A percentile compares a stretch with the other conserved stretches of the same genome.
phyloP scores from a whole-genome alignment of 306 rosid genomes.

The Rosa persica region DNA sequence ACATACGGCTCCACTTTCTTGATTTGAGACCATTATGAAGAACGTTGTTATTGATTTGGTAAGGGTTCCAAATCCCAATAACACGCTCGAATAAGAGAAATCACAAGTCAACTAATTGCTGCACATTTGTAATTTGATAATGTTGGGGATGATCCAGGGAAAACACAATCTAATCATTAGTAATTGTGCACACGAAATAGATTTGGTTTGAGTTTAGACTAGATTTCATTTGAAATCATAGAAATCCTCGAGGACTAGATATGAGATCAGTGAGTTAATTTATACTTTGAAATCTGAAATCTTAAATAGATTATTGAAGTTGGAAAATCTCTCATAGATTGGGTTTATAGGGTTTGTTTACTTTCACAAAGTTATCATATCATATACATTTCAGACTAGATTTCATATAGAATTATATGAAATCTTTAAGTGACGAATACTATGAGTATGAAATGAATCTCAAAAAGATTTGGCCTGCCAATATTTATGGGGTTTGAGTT shows the following conservation, averaged over 20 bases:
- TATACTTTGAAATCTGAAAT: too few species aligned
- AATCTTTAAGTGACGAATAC: background rate
- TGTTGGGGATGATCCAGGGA: background rate
- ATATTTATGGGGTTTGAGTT: background rate
- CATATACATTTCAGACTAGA: constrained; percentile 1
- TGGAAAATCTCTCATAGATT: background rate
- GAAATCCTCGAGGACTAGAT: background rate
- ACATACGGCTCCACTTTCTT: background rate
- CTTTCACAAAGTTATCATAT: background rate
- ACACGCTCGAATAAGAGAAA: background rate
- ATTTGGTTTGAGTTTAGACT: constrained; percentile 8
- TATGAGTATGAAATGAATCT: background rate
- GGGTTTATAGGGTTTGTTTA: background rate
- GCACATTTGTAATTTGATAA: background rate
- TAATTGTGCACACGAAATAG: constrained; percentile 12
- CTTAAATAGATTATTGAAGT: background rate
- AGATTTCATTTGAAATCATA: constrained; percentile 16
- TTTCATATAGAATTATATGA: constrained; percentile 1
- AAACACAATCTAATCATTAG: constrained; percentile 16
- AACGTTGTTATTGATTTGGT: background rate
- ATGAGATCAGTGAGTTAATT: background rate
- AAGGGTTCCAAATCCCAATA: background rate
- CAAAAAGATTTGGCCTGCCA: constrained; percentile 10
- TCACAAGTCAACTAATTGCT: constrained; percentile 4
- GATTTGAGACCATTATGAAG: background rate